phyloP scores from a whole-genome alignment of 2,329 filamentous ascomycete genomes.

The Thielaviopsis ethacetica region DNA sequence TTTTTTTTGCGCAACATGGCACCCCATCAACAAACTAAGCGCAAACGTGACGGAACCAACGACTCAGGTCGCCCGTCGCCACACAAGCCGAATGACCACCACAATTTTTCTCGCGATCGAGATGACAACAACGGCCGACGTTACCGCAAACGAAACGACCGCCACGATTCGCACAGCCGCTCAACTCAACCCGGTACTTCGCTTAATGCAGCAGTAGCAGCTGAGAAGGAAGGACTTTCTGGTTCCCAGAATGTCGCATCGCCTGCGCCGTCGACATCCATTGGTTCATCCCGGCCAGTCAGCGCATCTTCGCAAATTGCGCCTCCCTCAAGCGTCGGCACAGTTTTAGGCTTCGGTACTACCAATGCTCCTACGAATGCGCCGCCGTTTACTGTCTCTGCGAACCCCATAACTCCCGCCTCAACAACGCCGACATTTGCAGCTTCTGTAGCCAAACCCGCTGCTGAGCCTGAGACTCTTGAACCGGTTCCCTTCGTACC shows the following conservation, averaged over 20 bases:
- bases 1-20: slow-evolving; percentile 27
- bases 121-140: slow-evolving; percentile 26
- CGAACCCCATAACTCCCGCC: neutral
- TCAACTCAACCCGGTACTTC: slow-evolving; percentile 10
- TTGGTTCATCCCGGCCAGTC: slow-evolving; percentile 7
- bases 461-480: neutral
- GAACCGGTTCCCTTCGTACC: slow-evolving; percentile 1
- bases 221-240: neutral
- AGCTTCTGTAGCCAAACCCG: neutral
- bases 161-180: slow-evolving; percentile 34
- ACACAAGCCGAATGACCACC: slow-evolving; percentile 42
- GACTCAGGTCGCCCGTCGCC: slow-evolving; percentile 37
- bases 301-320: slow-evolving; percentile 10
- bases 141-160: slow-evolving; percentile 29
- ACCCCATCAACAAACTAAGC: slow-evolving; percentile 36
- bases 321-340: neutral
- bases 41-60: slow-evolving; percentile 32
- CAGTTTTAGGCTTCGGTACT: slow-evolving; percentile 3
- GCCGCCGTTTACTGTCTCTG: neutral
- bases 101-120: slow-evolving; percentile 41
- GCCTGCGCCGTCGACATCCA: slow-evolving; percentile 4
- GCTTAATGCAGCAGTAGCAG: neutral
- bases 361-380: slow-evolving; percentile 13
- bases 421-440: neutral
- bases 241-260: slow-evolving; percentile 3